Percentiles rank a stretch among this genome's conserved stretches.
Conservation (phyloP, 257 asterid genomes). For the Plantago elongata region DNA sequence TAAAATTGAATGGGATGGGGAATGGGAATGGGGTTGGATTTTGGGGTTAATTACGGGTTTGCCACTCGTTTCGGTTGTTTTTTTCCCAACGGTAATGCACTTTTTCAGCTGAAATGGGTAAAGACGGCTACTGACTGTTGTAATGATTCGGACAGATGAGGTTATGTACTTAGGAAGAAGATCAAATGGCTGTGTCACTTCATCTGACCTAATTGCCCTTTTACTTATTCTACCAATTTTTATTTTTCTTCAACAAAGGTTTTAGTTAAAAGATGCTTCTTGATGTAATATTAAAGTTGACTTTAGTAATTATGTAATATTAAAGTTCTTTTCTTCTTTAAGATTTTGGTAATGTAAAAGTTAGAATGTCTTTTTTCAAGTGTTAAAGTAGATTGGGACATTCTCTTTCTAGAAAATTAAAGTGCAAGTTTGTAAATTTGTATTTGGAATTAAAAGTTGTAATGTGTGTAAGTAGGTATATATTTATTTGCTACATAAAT, state of each 20-base stretch:
- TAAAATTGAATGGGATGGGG: conserved; percentile 12
- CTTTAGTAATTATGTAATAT: no score
- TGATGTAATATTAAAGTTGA: no score
- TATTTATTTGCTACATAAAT: no score
- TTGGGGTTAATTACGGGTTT: conserved; percentile 22
- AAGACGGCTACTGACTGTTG: conserved; percentile 41
- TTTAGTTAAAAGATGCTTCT: no score
- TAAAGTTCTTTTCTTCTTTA: no score
- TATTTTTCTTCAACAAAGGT: background rate
- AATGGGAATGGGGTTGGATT: conserved; percentile 19
- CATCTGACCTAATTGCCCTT: background rate
- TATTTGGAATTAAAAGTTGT: no score
- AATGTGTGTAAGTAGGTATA: no score
- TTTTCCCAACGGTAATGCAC: conserved; percentile 21
- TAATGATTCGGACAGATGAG: conserved; percentile 20
- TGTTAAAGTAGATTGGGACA: no score
- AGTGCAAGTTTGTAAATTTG: no score
- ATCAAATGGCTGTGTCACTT: conserved; percentile 16
- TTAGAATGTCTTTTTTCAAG: no score
- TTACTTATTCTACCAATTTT: background rate
- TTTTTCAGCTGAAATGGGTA: conserved; percentile 20
- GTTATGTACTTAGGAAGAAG: conserved; percentile 17
- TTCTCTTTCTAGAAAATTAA: no score
- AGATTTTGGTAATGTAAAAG: no score
- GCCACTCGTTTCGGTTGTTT: conserved; percentile 36